A percentile compares a stretch with the other conserved stretches of the same genome.
These are phyloP conservation scores for Stygiomarasmius scandens DNA, from an alignment of 1,284 basidiomycete genomes.

Conservation along the genomic window DNA sequence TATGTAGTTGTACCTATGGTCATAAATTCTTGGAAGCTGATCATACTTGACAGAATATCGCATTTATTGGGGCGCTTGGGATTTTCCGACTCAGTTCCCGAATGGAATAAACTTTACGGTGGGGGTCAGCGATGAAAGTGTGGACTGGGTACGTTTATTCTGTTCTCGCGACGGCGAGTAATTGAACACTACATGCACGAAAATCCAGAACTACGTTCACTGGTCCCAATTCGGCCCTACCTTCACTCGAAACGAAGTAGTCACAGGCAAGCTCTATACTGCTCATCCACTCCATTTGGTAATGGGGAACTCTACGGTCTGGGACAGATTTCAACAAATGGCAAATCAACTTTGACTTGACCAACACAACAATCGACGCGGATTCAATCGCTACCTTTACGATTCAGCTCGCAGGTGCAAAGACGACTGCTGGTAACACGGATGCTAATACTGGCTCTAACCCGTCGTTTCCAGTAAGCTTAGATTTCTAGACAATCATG, in stretches of 20 bases:
- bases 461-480: slow-evolving; percentile 12
- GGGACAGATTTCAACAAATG: slow-evolving; percentile 24
- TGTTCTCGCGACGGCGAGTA: background rate
- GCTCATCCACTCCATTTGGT: background rate
- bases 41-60: slow-evolving; percentile 25
- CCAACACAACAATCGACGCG: slow-evolving; percentile 4
- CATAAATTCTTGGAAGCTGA: background rate
- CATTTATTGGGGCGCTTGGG: slow-evolving; percentile 32
- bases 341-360: slow-evolving; percentile 29
- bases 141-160: slow-evolving; percentile 20
- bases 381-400: slow-evolving; percentile 26
- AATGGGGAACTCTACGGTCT: no score
- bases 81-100: slow-evolving; percentile 31
- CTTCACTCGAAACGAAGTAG: slow-evolving; percentile 19
- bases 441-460: slow-evolving; percentile 23
- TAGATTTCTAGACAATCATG: background rate
- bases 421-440: slow-evolving; percentile 32
- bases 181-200: background rate
- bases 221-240: slow-evolving; percentile 26
- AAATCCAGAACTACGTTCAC: slow-evolving; percentile 28
- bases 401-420: slow-evolving; percentile 28
- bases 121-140: slow-evolving; percentile 24
- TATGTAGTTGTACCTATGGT: slow-evolving; percentile 3
- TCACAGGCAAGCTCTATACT: slow-evolving; percentile 7
- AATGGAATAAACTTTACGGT: slow-evolving; percentile 32